These are phyloP conservation scores for Harringtonia lauricola DNA, from an alignment of 2,329 filamentous ascomycete species.

Conservation along the genomic window DNA sequence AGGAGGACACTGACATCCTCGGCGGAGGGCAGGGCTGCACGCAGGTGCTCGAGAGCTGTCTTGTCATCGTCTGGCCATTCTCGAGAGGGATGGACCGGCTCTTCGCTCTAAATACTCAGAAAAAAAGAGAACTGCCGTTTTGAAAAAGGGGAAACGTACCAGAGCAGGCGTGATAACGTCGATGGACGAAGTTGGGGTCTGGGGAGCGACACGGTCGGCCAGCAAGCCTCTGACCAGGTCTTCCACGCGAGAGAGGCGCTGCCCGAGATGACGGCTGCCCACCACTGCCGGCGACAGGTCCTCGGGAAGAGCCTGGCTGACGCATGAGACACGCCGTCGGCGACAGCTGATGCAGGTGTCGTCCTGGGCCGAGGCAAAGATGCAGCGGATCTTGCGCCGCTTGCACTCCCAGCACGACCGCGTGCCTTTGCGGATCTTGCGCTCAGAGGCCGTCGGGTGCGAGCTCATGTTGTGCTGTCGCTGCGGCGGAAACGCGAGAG, in stretches of 20 bases:
- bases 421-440: slow-evolving; percentile 20
- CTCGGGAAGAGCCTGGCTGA: slow-evolving; percentile 35
- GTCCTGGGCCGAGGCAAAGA: slow-evolving; percentile 22
- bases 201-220: not conserved
- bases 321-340: slow-evolving; percentile 27
- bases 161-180: not conserved
- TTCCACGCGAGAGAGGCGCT: slow-evolving; percentile 8
- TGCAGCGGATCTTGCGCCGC: slow-evolving; percentile 39
- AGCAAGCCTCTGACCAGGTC: not conserved
- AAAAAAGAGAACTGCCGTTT: not conserved
- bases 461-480: not conserved
- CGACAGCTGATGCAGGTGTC: slow-evolving; percentile 33
- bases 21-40: not conserved
- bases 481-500: too few relatives aligned
- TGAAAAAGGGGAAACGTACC: not conserved
- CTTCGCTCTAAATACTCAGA: not conserved
- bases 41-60: not conserved
- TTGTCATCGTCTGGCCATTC: not conserved
- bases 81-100: too few relatives aligned
- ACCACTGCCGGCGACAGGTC: slow-evolving; percentile 16
- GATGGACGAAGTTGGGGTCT: not conserved
- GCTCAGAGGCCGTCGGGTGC: not conserved
- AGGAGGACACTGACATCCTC: slow-evolving; percentile 9
- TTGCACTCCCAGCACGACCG: slow-evolving; percentile 48
- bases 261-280: slow-evolving; percentile 11